These are phyloP conservation scores for Phytophthora nicotianae DNA, from an alignment of 352 stramenopile species.

Conservation along the genomic window DNA sequence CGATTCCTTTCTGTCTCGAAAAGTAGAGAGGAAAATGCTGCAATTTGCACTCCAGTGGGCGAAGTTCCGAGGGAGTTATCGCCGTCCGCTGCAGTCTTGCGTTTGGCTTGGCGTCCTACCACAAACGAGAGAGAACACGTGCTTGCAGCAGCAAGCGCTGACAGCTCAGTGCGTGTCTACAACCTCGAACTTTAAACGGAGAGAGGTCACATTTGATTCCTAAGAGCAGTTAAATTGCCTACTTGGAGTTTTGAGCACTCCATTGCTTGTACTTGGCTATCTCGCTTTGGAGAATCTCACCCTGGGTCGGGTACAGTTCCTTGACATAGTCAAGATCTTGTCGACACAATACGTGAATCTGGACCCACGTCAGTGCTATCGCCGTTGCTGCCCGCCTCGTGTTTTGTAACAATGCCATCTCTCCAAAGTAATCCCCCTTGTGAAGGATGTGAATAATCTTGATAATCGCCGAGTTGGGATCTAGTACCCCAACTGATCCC, in stretches of 20 bases:
- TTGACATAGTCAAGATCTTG: slow-evolving; percentile 66
- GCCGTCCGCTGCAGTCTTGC: slow-evolving; percentile 47
- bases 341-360: slow-evolving; percentile 69
- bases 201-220: no score
- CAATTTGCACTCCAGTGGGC: slow-evolving; percentile 2
- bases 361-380: slow-evolving; percentile 70
- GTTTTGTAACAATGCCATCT: slow-evolving; percentile 71
- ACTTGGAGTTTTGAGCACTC: slow-evolving; percentile 31
- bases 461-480: slow-evolving; percentile 48
- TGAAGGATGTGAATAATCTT: slow-evolving; percentile 69
- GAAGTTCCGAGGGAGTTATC: slow-evolving; percentile 32
- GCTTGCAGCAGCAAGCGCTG: slow-evolving; percentile 51
- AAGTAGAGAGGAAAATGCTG: not conserved
- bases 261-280: slow-evolving; percentile 70
- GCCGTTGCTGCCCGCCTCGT: slow-evolving; percentile 64
- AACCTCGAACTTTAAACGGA: not conserved
- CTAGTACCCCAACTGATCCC: slow-evolving; percentile 66
- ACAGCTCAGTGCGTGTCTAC: slow-evolving; percentile 65
- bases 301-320: slow-evolving; percentile 57
- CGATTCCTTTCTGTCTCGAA: slow-evolving; percentile 37
- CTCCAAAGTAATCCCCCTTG: slow-evolving; percentile 76
- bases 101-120: slow-evolving; percentile 51
- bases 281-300: slow-evolving; percentile 59
- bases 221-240: not conserved
- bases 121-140: slow-evolving; percentile 1